Evolutionary conservation across 2,329 filamentous ascomycete species (phyloP), one percentile per base, ranked within the genome.

Genomic region (Sphaerulina populicola): DNA sequence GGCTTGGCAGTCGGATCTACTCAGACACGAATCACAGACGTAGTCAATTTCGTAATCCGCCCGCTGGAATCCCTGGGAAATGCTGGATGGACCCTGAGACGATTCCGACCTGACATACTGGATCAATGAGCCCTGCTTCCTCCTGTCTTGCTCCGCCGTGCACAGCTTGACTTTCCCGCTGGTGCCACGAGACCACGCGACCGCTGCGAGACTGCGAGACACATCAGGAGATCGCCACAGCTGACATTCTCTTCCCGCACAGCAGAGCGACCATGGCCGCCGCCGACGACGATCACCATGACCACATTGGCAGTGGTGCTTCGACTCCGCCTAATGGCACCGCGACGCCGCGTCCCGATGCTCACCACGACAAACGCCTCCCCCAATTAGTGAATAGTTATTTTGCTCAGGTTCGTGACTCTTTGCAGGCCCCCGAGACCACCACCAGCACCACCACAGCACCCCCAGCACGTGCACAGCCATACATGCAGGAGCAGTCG

Each of bases 401-500:
- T 78, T 95, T 97, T 80, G 86, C 85, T 76, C 93, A 98, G 91
- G 93, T 98, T 94, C 84, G 93, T 96, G 80, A 80, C 78, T 81
- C 80, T 76, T 81, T 83, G 62, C 53, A 66, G 64, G 61, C 61
- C 64, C 60, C 51, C 47, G 50, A 55, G 53, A 43, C 31, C 37
- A 18, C 18, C 18, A 18, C 18, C 18, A 18, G 18, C 18, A 18
- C 18, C 4, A 33, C 49, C 51, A 49, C 49, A 50, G 50, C 52
- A 45, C 64, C 64, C 65, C 67, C 68, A 62, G 62, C 66, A 53
- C 57, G 61, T 60, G 57, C 63, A 53, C 54, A 60, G 46, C 46
- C 43, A 46, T 42, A 37, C 41, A 27, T 33, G 27, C 36, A 52
- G 33, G 52, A 56, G 49, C 44, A 54, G 36, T 45, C 49, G 49